Evolutionary conservation across 495 filamentous ascomycete species (phyloP), one percentile per base, ranked within the genome.

Genomic region (Ascobolus immersus): DNA sequence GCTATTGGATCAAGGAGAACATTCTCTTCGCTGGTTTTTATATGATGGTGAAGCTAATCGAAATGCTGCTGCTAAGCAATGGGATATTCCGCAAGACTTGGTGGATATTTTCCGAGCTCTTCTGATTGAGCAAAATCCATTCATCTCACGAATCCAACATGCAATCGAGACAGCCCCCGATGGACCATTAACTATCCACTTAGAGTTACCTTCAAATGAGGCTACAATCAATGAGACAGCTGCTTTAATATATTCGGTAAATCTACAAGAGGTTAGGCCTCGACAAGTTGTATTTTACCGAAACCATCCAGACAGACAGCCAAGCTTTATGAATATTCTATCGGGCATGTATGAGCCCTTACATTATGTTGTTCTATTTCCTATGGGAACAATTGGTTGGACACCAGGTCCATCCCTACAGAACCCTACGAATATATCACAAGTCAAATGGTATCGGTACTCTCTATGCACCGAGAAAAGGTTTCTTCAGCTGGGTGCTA

Each of bases 21-120:
- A 40, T 21, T 40, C 33, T 5, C 22, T 36, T 13, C 27, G 21
- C 14, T 40, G 25, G 33, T 36, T 40, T 22, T 12, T 32, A 8
- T 26, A 39, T 5, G 26, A 40, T 40, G 38, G 36, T 15, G 14
- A 25, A 14, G 28, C 22, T 20, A 18, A 23, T 15, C 4, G 19
- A 1, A 23, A 17, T 9, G 21, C 21, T 5, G 2, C 30, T 18
- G n/a, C 32, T 19, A 11, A 4, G 4, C 12, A 10, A 9, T n/a
- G n/a, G n/a, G n/a, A n/a, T n/a, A 21, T 40, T 13, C 4, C 33
- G 9, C 3, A 11, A 4, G 13, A 4, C 9, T 4, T 32, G 4
- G 31, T 38, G 2, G 31, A 20, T 4, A 15, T 4, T 7, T 38
- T 41, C 24, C 10, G 21, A 10, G 5, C 12, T 3, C 10, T 30